These are phyloP conservation scores for Amanita molliuscula DNA, from an alignment of 768 basidiomycete species.

Conservation along the genomic window DNA sequence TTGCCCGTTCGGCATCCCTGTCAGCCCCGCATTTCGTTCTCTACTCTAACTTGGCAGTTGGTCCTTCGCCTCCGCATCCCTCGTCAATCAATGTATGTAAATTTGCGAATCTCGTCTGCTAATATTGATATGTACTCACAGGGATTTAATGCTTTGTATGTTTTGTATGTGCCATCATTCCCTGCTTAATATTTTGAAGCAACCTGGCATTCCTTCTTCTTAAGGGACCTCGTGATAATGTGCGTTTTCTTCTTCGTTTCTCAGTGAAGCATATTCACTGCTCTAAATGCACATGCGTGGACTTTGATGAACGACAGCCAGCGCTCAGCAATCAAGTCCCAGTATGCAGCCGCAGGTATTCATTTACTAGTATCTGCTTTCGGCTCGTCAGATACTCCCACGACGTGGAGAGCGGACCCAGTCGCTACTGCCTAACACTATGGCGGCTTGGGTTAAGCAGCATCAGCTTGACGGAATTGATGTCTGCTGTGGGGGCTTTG, in stretches of 20 bases:
- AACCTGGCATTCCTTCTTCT: conserved; percentile 44
- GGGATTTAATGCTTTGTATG: conserved; percentile 4
- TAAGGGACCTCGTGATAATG: conserved; percentile 50
- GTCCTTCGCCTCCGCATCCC: conserved; percentile 36
- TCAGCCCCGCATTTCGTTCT: conserved; percentile 41
- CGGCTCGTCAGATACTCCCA: conserved; percentile 48
- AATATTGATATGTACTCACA: not conserved
- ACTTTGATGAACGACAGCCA: not conserved
- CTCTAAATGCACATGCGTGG: conserved; percentile 2
- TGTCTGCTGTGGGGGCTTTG: conserved; percentile 68
- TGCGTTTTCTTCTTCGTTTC: conserved; percentile 5
- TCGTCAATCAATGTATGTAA: conserved; percentile 23
- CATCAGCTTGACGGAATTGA: conserved; percentile 64
- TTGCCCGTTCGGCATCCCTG: conserved; percentile 25
- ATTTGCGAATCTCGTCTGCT: conserved; percentile 15
- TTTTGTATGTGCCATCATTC: not conserved
- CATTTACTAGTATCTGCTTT: conserved; percentile 53
- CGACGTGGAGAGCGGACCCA: conserved; percentile 46
- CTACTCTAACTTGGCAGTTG: conserved; percentile 33
- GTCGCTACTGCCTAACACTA: conserved; percentile 49
- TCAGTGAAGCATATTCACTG: not conserved
- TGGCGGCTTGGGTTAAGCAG: conserved; percentile 56
- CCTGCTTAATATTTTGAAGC: conserved; percentile 12
- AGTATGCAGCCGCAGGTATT: conserved; percentile 51
- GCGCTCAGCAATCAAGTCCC: conserved; percentile 30